Percentiles rank a stretch among this genome's conserved stretches.
Evolutionary conservation across 164 flowering plant species (phyloP).

Genomic region (Dillenia turbinata): DNA sequence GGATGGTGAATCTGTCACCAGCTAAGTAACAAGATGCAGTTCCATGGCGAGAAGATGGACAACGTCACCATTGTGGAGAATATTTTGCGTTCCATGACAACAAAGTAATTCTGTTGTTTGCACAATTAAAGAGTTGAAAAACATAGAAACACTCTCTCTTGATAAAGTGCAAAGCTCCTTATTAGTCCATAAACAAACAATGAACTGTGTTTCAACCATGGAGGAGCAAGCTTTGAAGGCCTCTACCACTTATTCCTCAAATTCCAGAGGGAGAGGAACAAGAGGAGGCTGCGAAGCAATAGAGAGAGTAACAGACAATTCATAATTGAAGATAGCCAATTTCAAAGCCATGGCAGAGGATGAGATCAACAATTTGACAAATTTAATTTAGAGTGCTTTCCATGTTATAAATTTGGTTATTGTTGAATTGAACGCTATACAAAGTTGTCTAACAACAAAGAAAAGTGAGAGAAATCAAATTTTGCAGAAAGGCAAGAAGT

Average conservation of each 20-base stretch:
- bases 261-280: background rate
- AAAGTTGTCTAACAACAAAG: slow-evolving; percentile 5
- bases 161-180: slow-evolving; percentile 18
- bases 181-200: slow-evolving; percentile 21
- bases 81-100: slow-evolving; percentile 10
- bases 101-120: slow-evolving; percentile 7
- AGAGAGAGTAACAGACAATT: slow-evolving; percentile 1
- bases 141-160: slow-evolving; percentile 8
- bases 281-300: slow-evolving; percentile 6
- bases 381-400: slow-evolving; percentile 21
- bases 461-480: slow-evolving; percentile 7
- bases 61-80: slow-evolving; percentile 16
- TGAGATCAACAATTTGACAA: slow-evolving; percentile 14
- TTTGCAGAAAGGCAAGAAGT: slow-evolving; percentile 6
- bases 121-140: slow-evolving; percentile 8
- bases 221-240: slow-evolving; percentile 24
- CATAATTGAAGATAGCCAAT: slow-evolving; percentile 2
- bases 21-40: slow-evolving; percentile 6
- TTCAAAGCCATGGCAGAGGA: slow-evolving; percentile 8
- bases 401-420: slow-evolving; percentile 18
- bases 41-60: slow-evolving; percentile 14
- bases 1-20: slow-evolving; percentile 7
- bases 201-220: slow-evolving; percentile 5
- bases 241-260: slow-evolving; percentile 6
- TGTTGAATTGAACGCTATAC: slow-evolving; percentile 9